A percentile compares a stretch with the other conserved stretches of the same genome.
These are phyloP conservation scores for Coemansia sp. DNA, from an alignment of 192 early-diverging fungal genomes.

Conservation along the genomic window DNA sequence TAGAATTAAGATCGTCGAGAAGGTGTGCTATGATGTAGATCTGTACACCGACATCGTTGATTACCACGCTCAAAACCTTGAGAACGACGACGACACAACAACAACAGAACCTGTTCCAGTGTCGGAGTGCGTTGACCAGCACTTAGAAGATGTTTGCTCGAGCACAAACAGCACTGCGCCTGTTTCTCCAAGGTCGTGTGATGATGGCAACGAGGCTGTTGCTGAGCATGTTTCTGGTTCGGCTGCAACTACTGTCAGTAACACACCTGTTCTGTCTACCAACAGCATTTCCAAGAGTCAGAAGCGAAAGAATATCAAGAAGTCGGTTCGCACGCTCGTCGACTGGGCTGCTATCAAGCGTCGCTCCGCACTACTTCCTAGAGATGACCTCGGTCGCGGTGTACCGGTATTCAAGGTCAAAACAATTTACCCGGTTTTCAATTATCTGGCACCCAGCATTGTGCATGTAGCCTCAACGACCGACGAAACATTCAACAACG, in stretches of 20 bases:
- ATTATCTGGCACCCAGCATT: slow-evolving; percentile 19
- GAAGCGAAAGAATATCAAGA: slow-evolving; percentile 7
- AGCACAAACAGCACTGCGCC: background rate
- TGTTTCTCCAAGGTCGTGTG: too few species aligned
- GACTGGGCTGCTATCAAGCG: slow-evolving; percentile 35
- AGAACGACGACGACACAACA: background rate
- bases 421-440: slow-evolving; percentile 6
- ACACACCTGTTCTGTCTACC: background rate
- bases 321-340: too few species aligned
- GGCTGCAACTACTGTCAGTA: background rate
- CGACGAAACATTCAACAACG: background rate
- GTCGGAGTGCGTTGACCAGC: background rate
- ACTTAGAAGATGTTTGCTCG: background rate
- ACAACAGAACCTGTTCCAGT: background rate
- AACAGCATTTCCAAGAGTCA: background rate
- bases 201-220: too few species aligned
- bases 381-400: slow-evolving; percentile 1
- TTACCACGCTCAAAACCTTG: slow-evolving; percentile 13
- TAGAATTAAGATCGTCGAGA: slow-evolving; percentile 29
- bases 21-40: slow-evolving; percentile 23
- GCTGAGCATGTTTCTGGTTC: background rate
- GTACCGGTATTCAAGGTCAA: slow-evolving; percentile 41
- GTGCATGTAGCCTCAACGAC: background rate
- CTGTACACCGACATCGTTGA: slow-evolving; percentile 29
- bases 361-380: slow-evolving; percentile 13